Evolutionary conservation across 805 yeast genomes (phyloP), one percentile per base, ranked within the genome.

Genomic region (Kurtzmaniella cleridarum): DNA sequence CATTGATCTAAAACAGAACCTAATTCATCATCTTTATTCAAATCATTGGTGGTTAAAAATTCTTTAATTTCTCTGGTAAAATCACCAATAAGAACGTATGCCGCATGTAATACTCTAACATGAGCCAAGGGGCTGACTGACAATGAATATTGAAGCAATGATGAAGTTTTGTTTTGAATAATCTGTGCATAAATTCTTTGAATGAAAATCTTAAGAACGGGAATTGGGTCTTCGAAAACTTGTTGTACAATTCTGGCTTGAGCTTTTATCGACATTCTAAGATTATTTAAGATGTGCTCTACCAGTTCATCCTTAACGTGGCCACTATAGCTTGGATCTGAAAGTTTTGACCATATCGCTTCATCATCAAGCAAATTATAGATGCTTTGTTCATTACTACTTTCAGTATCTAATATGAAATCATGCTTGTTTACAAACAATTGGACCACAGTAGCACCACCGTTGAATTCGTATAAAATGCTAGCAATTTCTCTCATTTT

Each of bases 351-450:
- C 89, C 95, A 87, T 14, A 72, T 66, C 0, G 60, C 53, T 34
- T 75, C 78, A 45, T 73, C 67, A 15, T 68, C 65, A 18, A 66
- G 58, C 16, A 60, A 51, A 12, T 59, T 50, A 8, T 20, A 20
- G 5, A 20, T 20, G 8, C 24, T 8, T 5, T 13, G 10, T 9
- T 30, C 39, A 11, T 28, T 33, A 16, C 46, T 47, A 23, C 56
- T 60, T 14, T 59, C 63, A 45, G 73, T 64, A 28, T 65, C 69
- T 39, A 71, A 66, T 57, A 90, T 84, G 42, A 82, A 74, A 35
- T 80, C 84, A 54, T 85, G 87, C 54, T 85, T 88, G 54, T 78
- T 79, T 31, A 90, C 84, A 61, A 86, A 91, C 35, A 82, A 79
- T 54, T 82, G 87, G 7, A 87, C 83, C 7, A 90, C 91, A 42